Base-by-base conservation (phyloP, 139 green algal genomes). In the Penium margaritaceum region DNA sequence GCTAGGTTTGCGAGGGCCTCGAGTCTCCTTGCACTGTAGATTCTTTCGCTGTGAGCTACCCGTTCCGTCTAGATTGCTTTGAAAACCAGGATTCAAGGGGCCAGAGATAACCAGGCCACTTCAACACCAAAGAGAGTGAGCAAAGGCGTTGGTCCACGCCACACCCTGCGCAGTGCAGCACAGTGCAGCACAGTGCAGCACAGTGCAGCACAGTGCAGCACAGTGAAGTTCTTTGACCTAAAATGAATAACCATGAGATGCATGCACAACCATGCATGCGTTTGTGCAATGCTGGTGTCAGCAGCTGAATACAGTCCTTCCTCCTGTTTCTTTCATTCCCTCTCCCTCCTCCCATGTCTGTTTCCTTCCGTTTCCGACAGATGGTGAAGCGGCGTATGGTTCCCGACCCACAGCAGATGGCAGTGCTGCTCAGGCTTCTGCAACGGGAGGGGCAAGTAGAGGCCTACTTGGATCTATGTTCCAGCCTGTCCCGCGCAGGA, bases 381-480 rank as follows among this genome's bases (percentile, higher is more conserved):
- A 60, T 60, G 51, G 51, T 60, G 51, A 24, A 60, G n/a, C 51
- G 51, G 30, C 24, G 51, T 24, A 60, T 60, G 51, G 51, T 33
- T 5, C 51, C 51, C 51, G 30, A 24, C n/a, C 24, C 24, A 6
- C 51, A n/a, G 14, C 51, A 60, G 51, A n/a, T 60, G 51, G 29
- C 51, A n/a, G 30, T 24, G 51, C 51, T 60, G 51, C 51, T 60
- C 24, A n/a, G 51, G 24, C 51, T 60, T n/a, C 51, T 60, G 51
- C 51, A 60, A 24, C 15, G 51, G 9, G 51, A 24, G 51, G 51
- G 24, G 30, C 30, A n/a, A 27, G 51, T 60, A 24, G 51, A 60
- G 51, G 29, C 51, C 24, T 60, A 60, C 17, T 24, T 60, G 51
- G 29, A 24, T 27, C 51, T 60, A 3, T 60, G 51, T 60, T n/a